Base-by-base conservation (phyloP, 2,329 filamentous ascomycete genomes). In the Aurifilum marmelostoma region DNA sequence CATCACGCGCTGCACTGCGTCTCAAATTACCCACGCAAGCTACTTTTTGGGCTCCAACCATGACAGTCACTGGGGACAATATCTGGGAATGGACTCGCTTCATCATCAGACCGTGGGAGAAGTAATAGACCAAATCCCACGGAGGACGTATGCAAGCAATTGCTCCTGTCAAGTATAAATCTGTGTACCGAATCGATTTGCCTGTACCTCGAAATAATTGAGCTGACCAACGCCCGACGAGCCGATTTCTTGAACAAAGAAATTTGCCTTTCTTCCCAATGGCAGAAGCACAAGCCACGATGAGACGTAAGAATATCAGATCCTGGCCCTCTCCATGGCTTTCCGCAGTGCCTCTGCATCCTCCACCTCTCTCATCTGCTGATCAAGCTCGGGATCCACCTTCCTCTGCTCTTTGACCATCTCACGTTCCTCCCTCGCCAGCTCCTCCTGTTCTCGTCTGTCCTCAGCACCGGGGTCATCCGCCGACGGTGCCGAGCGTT, bases 401-500 rank as follows among this genome's bases (percentile, higher is more conserved):
- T 62, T 56, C 32, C 67, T 47, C 56, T 64, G 61, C 21, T 67
- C 66, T 50, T 39, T 67, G 12, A 73, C 72, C 1, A 74, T 74
- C 7, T 73, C 72, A 21, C 71, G 70, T 1, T 70, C 74, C 3
- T 71, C 65, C 4, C 64, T 71, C 29, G 37, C 63, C 2, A 58
- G 61, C 18, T 61, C 32, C 39, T 72, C 71, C 16, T 27, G 43
- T 50, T 67, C 4, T 6, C n/a, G 43, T 14, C 72, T 71, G 41
- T 80, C 77, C 47, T 78, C 77, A 16, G 73, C 75, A 18, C 76
- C 75, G 2, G 74, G 77, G 63, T 83, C 73, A 14, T 81, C 73
- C 2, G 83, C 77, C 1, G 83, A 86, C 3, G 81, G 83, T 2
- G 82, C 79, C 3, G 82, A 82, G 0, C 85, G 81, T 18, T 83